phyloP scores from a whole-genome alignment of 345 rosid genomes.

The Syzygium aromaticum region DNA sequence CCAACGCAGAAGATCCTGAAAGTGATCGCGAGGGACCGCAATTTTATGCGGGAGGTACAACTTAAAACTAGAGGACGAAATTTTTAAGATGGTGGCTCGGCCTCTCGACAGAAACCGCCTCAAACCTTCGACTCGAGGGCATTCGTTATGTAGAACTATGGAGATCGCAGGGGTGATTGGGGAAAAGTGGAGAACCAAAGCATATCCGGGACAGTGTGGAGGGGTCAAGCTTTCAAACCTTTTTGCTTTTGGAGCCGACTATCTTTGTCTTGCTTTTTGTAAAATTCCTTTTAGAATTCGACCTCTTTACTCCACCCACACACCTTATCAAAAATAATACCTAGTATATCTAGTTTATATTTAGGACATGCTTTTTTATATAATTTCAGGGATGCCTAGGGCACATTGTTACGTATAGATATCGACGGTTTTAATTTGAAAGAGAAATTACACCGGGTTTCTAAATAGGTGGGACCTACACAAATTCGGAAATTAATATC shows the following conservation, averaged over 20 bases:
- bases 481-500: too few relatives aligned
- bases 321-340: neutral
- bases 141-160: neutral
- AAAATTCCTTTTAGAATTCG: neutral
- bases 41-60: neutral
- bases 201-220: neutral
- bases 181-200: neutral
- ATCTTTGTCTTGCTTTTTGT: neutral
- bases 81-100: neutral
- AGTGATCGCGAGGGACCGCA: neutral
- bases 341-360: neutral
- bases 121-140: neutral
- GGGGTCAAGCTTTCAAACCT: neutral
- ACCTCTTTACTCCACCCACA: neutral
- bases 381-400: neutral
- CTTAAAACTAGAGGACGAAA: neutral
- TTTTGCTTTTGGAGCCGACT: neutral
- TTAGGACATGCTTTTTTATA: neutral
- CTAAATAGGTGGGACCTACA: neutral
- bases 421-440: neutral
- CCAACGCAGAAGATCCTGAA: neutral
- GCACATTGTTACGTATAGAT: rapidly evolving
- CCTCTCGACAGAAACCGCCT: neutral
- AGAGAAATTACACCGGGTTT: neutral
- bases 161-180: neutral